Conservation (phyloP, 805 yeast genomes). For the Schizosaccharomyces cryophilus region DNA sequence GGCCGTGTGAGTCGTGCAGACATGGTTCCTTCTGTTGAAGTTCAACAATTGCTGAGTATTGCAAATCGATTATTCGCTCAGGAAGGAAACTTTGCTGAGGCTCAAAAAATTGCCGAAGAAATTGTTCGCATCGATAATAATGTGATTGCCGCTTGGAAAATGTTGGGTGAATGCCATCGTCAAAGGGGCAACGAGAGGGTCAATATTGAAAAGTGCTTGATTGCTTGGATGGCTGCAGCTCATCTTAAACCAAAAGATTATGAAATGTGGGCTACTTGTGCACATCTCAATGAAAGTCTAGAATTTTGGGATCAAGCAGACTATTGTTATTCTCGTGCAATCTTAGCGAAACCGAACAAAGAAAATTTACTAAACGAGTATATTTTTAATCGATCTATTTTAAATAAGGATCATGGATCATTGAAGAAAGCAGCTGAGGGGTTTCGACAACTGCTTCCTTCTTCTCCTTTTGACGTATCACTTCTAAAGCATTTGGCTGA, state of each 20-base stretch:
- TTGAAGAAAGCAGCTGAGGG: constrained; percentile 34
- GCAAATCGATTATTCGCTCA: constrained; percentile 66
- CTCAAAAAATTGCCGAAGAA: constrained; percentile 15
- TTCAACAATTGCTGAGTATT: constrained; percentile 33
- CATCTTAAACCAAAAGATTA: constrained; percentile 52
- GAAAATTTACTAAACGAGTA: constrained; percentile 18
- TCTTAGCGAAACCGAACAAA: constrained; percentile 25
- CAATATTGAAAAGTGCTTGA: constrained; percentile 39
- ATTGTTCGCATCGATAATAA: constrained; percentile 57
- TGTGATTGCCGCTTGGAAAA: constrained; percentile 64
- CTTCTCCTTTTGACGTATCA: constrained; percentile 36
- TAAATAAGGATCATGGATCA: constrained; percentile 42
- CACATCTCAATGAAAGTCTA: constrained; percentile 9
- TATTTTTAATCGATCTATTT: constrained; percentile 36
- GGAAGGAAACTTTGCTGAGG: constrained; percentile 23
- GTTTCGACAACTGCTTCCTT: constrained; percentile 30
- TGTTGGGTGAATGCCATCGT: constrained; percentile 27
- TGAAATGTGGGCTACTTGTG: constrained; percentile 58
- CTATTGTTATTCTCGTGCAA: constrained; percentile 49
- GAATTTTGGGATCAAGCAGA: constrained; percentile 34
- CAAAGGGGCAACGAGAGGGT: not conserved
- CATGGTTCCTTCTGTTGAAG: constrained; percentile 28
- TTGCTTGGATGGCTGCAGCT: constrained; percentile 63
- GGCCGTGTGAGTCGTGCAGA: constrained; percentile 13
- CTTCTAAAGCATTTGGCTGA: constrained; percentile 4